Conservation (phyloP, 139 green algal species). For the Zygnema circumcarinatum region DNA sequence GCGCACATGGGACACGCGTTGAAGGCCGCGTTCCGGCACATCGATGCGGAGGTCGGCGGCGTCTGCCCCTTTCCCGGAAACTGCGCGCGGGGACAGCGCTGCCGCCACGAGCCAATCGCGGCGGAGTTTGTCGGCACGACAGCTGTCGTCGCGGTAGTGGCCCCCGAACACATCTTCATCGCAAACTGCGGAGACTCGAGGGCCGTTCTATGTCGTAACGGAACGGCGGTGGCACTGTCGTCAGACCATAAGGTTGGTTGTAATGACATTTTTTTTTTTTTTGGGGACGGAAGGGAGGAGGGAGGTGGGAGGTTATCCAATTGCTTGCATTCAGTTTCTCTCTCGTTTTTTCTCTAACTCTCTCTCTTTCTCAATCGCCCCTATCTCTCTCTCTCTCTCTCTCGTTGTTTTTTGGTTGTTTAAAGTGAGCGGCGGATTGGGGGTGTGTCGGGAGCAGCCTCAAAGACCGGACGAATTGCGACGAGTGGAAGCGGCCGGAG, state of each 20-base stretch:
- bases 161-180: conserved; percentile 67
- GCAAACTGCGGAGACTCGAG: conserved; percentile 89
- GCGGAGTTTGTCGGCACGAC: conserved; percentile 78
- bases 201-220: conserved; percentile 77
- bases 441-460: conserved; percentile 55
- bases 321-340: neutral
- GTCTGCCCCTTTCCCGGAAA: conserved; percentile 7
- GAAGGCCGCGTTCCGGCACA: conserved; percentile 10
- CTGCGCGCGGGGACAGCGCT: neutral
- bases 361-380: conserved; percentile 56
- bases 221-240: conserved; percentile 56
- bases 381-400: conserved; percentile 61
- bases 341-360: conserved; percentile 30
- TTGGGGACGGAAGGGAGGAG: neutral
- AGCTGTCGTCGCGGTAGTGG: conserved; percentile 81
- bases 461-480: conserved; percentile 75
- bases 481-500: conserved; percentile 74
- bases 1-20: conserved; percentile 10
- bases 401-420: neutral
- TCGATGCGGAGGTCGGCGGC: conserved; percentile 38
- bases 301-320: neutral
- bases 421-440: neutral
- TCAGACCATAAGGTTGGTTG: conserved; percentile 58
- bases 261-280: neutral
- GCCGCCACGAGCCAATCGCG: conserved; percentile 20